phyloP scores from a whole-genome alignment of 768 basidiomycete species.

The Naganishia antarctica region DNA sequence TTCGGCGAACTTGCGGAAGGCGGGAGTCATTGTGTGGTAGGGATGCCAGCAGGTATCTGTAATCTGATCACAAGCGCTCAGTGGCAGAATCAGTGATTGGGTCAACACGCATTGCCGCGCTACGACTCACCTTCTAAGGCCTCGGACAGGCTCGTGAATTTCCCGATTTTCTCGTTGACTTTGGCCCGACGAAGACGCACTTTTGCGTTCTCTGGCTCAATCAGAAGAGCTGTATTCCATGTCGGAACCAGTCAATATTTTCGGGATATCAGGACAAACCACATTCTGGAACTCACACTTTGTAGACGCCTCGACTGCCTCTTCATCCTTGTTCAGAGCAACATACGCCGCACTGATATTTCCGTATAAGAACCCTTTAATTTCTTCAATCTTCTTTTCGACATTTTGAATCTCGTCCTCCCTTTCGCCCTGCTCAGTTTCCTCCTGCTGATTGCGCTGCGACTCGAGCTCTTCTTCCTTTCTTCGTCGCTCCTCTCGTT shows the following conservation, averaged over 20 bases:
- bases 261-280: not conserved
- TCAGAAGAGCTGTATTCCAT: not conserved
- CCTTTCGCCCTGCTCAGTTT: not conserved
- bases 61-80: not conserved
- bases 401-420: not conserved
- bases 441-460: not conserved
- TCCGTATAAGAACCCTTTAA: constrained; percentile 13
- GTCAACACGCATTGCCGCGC: too few relatives aligned
- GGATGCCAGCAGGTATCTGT: not conserved
- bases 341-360: constrained; percentile 15
- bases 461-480: not conserved
- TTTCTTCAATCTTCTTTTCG: constrained; percentile 15
- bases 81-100: not conserved
- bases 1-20: constrained; percentile 1
- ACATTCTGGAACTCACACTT: not conserved
- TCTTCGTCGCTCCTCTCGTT: constrained; percentile 1
- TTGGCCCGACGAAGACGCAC: constrained; percentile 15
- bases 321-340: constrained; percentile 8
- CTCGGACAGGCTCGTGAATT: constrained; percentile 8
- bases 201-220: constrained; percentile 9
- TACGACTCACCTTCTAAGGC: not conserved
- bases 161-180: constrained; percentile 14
- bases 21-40: constrained; percentile 7
- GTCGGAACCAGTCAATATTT: not conserved
- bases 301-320: constrained; percentile 4